A percentile compares a stretch with the other conserved stretches of the same genome.
Evolutionary conservation across 2,329 filamentous ascomycete genomes (phyloP).

Genomic region (Microthyrium microscopicum): DNA sequence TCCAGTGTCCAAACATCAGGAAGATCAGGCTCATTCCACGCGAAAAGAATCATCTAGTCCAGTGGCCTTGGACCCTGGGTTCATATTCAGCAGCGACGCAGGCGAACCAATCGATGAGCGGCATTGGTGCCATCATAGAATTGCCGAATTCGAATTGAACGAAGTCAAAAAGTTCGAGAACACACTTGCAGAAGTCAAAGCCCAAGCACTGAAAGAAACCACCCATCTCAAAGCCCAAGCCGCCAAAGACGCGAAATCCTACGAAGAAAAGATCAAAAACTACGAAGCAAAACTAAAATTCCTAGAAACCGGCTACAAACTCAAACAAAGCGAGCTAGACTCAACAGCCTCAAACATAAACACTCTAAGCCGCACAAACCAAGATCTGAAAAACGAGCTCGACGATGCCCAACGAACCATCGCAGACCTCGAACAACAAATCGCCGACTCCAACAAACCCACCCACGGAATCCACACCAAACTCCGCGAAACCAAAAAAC

Average conservation of each 20-base stretch:
- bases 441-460: background rate
- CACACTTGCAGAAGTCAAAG: background rate
- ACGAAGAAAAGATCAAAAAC: background rate
- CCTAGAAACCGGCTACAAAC: background rate
- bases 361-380: background rate
- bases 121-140: background rate
- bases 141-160: background rate
- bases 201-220: background rate
- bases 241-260: background rate
- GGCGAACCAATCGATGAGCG: too few species aligned
- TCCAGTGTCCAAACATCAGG: too few species aligned
- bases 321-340: background rate
- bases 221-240: background rate
- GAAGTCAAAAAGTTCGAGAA: background rate
- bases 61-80: too few species aligned
- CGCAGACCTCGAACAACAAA: background rate
- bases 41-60: too few species aligned
- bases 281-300: background rate
- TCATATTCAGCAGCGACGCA: too few species aligned
- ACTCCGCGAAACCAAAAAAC: background rate
- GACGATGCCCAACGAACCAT: background rate
- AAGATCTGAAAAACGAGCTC: background rate
- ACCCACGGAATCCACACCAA: background rate
- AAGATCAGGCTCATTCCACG: too few species aligned
- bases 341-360: background rate